Base-by-base conservation (phyloP, 345 rosid genomes). In the Citrus trifoliata region DNA sequence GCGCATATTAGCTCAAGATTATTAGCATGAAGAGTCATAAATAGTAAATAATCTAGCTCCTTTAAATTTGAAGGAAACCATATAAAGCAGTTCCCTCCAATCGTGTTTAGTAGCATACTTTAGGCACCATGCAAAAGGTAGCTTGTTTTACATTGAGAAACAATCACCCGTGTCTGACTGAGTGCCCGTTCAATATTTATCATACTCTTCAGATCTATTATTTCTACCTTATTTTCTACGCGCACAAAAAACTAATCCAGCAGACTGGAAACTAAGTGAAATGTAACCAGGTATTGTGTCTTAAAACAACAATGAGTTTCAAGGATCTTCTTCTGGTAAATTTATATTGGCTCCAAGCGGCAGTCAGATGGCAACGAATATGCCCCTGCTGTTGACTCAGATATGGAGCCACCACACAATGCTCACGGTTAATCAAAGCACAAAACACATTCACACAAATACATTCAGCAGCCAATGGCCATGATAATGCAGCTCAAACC, bases 331-430 rank as follows among this genome's bases (percentile, higher is more conserved):
- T 24, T 38, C 79, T 38, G 67, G 74, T 48, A n/a, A 27, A 14
- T 76, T 38, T 53, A 53, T 84, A 24, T 85, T 2, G 88, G 88
- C 86, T 84, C 87, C 82, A 77, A 68, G 86, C 89, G 86, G 89
- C 87, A 84, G 88, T 28, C 86, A 19, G 79, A 35, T 67, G 64
- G 77, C 87, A 86, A 84, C 79, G 21, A 66, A 60, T 19, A 24
- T 81, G 81, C 80, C 60, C 82, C 85, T 77, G 79, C 89, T 87
- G 89, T 59, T 76, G 86, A 84, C 89, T 87, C 89, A 4, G 58
- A 35, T 46, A 30, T 65, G 77, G 83, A 86, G 87, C 89, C 87
- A 71, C 69, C 87, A 71, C 69, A 16, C 56, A 32, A 5, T 7
- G 58, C 58, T 5, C 28, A 70, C 53, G 14, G 27, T 67, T 21